These are phyloP conservation scores for Tricholoma saponaceum DNA, from an alignment of 768 basidiomycete species.

Conservation along the genomic window DNA sequence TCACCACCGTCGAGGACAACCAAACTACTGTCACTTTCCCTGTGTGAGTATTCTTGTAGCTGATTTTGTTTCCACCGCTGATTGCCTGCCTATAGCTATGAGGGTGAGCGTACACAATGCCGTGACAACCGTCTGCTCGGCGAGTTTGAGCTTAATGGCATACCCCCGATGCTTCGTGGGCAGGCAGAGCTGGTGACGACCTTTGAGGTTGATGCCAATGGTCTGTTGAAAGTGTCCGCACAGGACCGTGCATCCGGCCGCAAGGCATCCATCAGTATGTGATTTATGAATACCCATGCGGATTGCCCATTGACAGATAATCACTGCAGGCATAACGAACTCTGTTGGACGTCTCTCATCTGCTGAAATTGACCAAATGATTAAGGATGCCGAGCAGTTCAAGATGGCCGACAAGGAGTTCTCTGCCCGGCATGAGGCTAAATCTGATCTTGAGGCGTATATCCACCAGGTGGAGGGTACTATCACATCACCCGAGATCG, in stretches of 20 bases:
- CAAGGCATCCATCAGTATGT: constrained; percentile 94
- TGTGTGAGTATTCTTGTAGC: constrained; percentile 51
- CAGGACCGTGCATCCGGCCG: constrained; percentile 98
- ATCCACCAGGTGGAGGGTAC: constrained; percentile 95
- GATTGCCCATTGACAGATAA: constrained; percentile 7
- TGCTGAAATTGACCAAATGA: constrained; percentile 99
- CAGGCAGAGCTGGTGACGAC: constrained; percentile 99
- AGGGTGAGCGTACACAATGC: constrained; percentile 99
- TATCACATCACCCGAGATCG: constrained; percentile 94
- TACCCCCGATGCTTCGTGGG: constrained; percentile 98
- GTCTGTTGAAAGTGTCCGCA: constrained; percentile 97
- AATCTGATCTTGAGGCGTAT: constrained; percentile 97
- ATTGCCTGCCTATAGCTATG: constrained; percentile 53
- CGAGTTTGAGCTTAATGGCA: constrained; percentile 98
- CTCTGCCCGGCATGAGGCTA: constrained; percentile 96
- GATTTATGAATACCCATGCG: neutral
- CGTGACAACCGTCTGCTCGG: constrained; percentile 98
- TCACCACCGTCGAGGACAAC: constrained; percentile 99
- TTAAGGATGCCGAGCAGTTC: constrained; percentile 98
- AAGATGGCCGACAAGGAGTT: constrained; percentile 97
- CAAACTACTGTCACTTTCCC: constrained; percentile 99
- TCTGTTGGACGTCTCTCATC: constrained; percentile 97
- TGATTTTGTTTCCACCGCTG: neutral
- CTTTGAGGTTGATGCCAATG: constrained; percentile 99
- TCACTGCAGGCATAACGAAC: constrained; percentile 82